Conservation (phyloP, 2,329 filamentous ascomycete species). For the Aspergillus brunneoviolaceus region DNA sequence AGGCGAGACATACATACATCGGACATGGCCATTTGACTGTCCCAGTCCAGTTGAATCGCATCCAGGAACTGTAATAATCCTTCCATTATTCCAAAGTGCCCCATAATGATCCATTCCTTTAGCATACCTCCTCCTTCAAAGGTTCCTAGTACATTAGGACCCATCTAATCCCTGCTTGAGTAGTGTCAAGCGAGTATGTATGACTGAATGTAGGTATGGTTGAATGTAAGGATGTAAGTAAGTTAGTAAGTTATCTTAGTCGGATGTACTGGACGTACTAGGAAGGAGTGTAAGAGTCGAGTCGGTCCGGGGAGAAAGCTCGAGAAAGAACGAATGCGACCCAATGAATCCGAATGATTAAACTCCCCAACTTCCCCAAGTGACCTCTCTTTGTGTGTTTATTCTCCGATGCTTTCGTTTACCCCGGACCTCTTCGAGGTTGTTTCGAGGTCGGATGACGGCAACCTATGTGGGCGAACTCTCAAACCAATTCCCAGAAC, state of each 20-base stretch:
- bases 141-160: no score
- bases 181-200: not conserved
- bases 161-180: not conserved
- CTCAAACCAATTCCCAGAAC: not conserved
- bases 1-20: slow-evolving; percentile 3
- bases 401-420: not conserved
- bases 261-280: not conserved
- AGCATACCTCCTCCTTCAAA: not conserved
- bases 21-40: not conserved
- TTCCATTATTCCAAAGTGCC: not conserved
- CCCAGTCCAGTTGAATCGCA: not conserved
- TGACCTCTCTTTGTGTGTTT: not conserved
- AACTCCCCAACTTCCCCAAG: not conserved
- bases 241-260: not conserved
- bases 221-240: no score
- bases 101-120: not conserved
- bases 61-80: not conserved
- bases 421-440: not conserved
- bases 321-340: not conserved
- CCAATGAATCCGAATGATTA: not conserved
- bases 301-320: no score
- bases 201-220: not conserved
- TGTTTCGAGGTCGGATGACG: not conserved
- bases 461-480: no score
- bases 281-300: not conserved